phyloP scores from a whole-genome alignment of 1,284 basidiomycete species.

The Earliella scabrosa region DNA sequence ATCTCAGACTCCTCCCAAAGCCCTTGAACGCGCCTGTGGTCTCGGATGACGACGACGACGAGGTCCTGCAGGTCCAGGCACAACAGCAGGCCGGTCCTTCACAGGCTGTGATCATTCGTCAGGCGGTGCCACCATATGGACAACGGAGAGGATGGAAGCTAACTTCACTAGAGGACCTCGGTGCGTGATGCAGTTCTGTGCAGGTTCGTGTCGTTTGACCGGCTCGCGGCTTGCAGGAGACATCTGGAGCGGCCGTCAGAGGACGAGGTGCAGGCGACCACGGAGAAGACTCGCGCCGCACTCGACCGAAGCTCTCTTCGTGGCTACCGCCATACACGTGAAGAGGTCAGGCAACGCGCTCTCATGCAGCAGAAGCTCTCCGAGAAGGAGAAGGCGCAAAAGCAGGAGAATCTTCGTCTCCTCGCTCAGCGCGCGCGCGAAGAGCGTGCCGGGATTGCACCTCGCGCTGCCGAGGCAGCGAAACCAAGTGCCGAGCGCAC shows the following conservation, averaged over 20 bases:
- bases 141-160: constrained; percentile 90
- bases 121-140: constrained; percentile 79
- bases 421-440: constrained; percentile 95
- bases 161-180: constrained; percentile 81
- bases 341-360: constrained; percentile 95
- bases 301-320: constrained; percentile 95
- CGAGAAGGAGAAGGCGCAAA: constrained; percentile 96
- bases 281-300: constrained; percentile 89
- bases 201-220: background rate
- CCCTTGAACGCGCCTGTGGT: constrained; percentile 60
- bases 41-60: constrained; percentile 64
- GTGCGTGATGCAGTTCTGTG: constrained; percentile 41
- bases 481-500: constrained; percentile 63
- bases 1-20: constrained; percentile 62
- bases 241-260: constrained; percentile 92
- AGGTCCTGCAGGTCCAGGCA: constrained; percentile 26
- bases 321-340: constrained; percentile 97
- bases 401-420: constrained; percentile 94
- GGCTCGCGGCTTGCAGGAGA: constrained; percentile 65
- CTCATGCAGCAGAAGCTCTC: constrained; percentile 99
- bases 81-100: constrained; percentile 40
- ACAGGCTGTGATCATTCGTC: constrained; percentile 53
- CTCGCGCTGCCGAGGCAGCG: constrained; percentile 36
- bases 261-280: constrained; percentile 85
- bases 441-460: constrained; percentile 81